phyloP scores from a whole-genome alignment of 495 filamentous ascomycete genomes.

The Aspergillus steynii region DNA sequence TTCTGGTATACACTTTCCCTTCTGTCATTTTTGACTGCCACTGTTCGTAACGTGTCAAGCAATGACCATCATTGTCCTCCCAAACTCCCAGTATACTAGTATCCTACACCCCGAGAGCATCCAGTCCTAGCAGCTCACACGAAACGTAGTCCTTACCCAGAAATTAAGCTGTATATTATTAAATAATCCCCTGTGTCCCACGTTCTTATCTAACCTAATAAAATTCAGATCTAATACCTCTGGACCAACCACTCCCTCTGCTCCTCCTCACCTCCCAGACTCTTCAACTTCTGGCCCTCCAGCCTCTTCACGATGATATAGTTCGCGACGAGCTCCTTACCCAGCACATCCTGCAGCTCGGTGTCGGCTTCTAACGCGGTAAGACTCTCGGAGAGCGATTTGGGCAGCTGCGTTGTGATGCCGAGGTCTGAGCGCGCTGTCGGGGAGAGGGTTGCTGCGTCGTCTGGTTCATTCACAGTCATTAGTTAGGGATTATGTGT shows the following conservation, averaged over 20 bases:
- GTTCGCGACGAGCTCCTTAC: conserved; percentile 53
- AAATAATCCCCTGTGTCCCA: too few relatives aligned
- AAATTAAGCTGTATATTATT: too few relatives aligned
- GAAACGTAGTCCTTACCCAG: too few relatives aligned
- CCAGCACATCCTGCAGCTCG: conserved; percentile 41
- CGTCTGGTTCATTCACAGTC: conserved; percentile 22
- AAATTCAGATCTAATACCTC: conserved; percentile 29
- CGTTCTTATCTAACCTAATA: too few relatives aligned
- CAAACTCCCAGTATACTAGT: too few relatives aligned
- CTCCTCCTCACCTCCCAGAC: conserved; percentile 47
- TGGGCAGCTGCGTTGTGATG: conserved; percentile 44
- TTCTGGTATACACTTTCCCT: too few relatives aligned
- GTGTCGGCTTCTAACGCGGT: conserved; percentile 22
- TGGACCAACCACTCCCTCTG: conserved; percentile 63
- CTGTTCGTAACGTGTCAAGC: too few relatives aligned
- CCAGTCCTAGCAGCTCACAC: too few relatives aligned
- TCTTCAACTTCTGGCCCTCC: conserved; percentile 47
- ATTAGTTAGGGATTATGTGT: not conserved
- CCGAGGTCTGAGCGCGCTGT: conserved; percentile 27
- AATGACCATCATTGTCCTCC: too few relatives aligned
- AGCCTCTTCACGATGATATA: conserved; percentile 62
- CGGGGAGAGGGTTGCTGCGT: conserved; percentile 30
- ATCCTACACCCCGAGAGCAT: too few relatives aligned
- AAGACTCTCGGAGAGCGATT: conserved; percentile 34
- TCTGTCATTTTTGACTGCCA: too few relatives aligned